Base-by-base conservation (phyloP, 257 asterid genomes). In the Ligustrum vulgare region DNA sequence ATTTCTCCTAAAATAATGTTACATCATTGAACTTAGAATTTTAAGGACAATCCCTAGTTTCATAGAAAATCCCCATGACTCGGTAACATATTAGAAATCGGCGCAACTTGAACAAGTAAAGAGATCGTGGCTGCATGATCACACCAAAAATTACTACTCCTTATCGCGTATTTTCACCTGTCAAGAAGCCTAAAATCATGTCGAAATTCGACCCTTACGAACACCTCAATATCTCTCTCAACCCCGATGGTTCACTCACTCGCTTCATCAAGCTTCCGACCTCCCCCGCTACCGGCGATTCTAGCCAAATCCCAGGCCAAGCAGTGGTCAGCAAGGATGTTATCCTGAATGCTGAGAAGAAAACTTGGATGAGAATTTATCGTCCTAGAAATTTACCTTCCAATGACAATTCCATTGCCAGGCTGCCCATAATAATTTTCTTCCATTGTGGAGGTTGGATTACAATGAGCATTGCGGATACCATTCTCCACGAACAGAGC, bases 171-270 rank as follows among this genome's bases (percentile, higher is more conserved):
- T 18, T 25, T 65, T 65, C 35, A 41, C 69, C 37, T 32, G 28
- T 66, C 22, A 43, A 67, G 7, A 45, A 16, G 9, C 16, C 36
- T 63, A 54, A 34, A 43, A 79, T 10, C 63, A 83, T 91, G 91
- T 89, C 96, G 6, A 89, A 84, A 80, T 91, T 89, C 81, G 97
- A 94, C 76, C 94, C 99, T 2, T 94, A 86, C 64, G 93, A 88
- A 31, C 98, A 92, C 73, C 79, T 86, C 8, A 84, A 81, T 37
- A 69, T 92, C 2, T 39, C 86, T 34, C 79, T 84, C 69, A 91
- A 92, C 43, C 65, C 80, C 25, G 89, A 94, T 73, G 98, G 98
- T 7, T 25, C 89, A 2, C 93, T 94, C 77, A 91, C 93, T 16
- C 94, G 99, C 32, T 85, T 64, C 81, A 4, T 84, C 75, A 79